phyloP scores from a whole-genome alignment of 1,284 basidiomycete species.

The Trametes pubescens region DNA sequence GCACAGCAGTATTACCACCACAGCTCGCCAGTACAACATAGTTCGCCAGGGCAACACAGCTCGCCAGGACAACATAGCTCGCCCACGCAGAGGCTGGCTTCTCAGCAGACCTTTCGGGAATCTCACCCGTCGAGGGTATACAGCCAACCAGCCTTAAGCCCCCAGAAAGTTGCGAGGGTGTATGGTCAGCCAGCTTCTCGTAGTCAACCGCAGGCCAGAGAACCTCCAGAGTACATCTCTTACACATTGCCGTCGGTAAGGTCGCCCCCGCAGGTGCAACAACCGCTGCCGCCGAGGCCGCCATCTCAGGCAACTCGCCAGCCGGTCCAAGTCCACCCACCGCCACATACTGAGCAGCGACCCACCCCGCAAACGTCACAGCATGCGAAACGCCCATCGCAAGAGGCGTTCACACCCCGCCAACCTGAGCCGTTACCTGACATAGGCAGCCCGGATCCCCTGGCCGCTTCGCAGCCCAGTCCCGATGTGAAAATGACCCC shows the following conservation, averaged over 20 bases:
- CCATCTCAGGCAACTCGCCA: neutral
- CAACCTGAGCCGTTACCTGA: constrained; percentile 12
- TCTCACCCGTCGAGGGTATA: neutral
- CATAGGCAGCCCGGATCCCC: constrained; percentile 58
- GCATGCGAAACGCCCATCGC: constrained; percentile 1
- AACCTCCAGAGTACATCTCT: neutral
- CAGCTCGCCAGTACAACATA: neutral
- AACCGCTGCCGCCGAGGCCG: neutral
- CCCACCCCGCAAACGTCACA: neutral
- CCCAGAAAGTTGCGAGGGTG: neutral
- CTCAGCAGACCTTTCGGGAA: neutral
- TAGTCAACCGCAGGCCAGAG: neutral
- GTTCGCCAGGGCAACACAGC: neutral
- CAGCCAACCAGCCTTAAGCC: neutral
- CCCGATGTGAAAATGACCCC: constrained; percentile 52
- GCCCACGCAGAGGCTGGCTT: neutral
- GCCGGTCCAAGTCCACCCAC: neutral
- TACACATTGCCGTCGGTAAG: neutral
- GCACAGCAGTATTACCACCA: neutral
- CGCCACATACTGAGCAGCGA: neutral
- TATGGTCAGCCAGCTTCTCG: neutral
- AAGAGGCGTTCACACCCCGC: neutral
- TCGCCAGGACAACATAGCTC: neutral
- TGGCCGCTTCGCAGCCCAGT: constrained; percentile 46
- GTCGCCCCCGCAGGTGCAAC: neutral